Base-by-base conservation (phyloP, 1,284 basidiomycete genomes). In the Ustilago cynodontis region DNA sequence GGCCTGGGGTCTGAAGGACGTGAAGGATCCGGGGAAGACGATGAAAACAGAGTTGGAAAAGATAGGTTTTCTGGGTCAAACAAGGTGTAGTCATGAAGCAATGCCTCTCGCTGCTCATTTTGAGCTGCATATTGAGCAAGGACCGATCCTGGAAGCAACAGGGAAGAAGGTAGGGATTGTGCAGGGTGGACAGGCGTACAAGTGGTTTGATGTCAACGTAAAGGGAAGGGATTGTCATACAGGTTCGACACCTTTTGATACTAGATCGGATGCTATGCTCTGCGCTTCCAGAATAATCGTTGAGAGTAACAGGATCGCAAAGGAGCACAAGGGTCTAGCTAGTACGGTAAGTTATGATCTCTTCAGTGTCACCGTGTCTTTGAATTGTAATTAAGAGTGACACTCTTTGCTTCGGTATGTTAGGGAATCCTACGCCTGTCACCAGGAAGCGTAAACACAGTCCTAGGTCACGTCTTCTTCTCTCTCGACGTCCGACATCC, bases 101-200 rank as follows among this genome's bases (percentile, higher is more conserved):
- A 66, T 55, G 11, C 74, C 74, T 31, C 50, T 77, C 3, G 63
- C 65, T 16, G 74, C 74, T 2, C 74, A 77, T 39, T 77, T 77
- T 28, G 74, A 77, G 63, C 29, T 77, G 35, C 74, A 77, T 29
- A 77, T 77, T 26, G 74, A 77, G 33, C 74, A 77, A 51, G 74
- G 74, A 5, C 74, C 74, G 26, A 72, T 77, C 13, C 16, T 77
- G 33, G 69, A 72, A 47, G 63, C 65, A 5, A 66, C 59, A 8
- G 67, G 67, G 3, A 75, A 75, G 50, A 72, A 68, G 47, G 70
- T 71, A 0, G 65, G 67, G 7, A 51, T 72, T 14, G 66, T 71
- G 13, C 74, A 71, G 31, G 70, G 74, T 4, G 66, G 74, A 10
- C 74, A 68, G 35, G 74, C 65, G 35, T 77, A 71, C 56, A 77